Evolutionary conservation across 208 protist species (phyloP).

Genomic region (Kentomonas sorsogonicus): DNA sequence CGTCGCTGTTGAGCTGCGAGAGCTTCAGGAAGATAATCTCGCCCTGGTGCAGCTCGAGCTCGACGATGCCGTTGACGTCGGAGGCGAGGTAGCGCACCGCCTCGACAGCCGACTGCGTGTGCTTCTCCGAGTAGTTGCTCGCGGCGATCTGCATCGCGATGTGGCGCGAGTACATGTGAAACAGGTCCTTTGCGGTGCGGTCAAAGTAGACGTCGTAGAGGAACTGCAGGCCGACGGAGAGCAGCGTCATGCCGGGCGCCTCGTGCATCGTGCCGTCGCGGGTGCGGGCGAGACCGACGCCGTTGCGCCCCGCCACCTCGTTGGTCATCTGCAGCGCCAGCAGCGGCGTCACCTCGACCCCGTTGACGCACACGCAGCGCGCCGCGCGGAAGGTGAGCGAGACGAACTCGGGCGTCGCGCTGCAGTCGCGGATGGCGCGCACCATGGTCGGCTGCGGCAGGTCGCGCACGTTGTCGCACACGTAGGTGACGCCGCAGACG

Average conservation of each 20-base stretch:
- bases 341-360: slow-evolving; percentile 70
- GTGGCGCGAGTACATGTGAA: slow-evolving; percentile 75
- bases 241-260: slow-evolving; percentile 85
- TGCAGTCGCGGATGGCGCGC: slow-evolving; percentile 56
- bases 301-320: slow-evolving; percentile 85
- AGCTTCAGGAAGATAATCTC: slow-evolving; percentile 85
- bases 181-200: slow-evolving; percentile 57
- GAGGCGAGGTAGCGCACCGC: slow-evolving; percentile 72
- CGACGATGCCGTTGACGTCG: slow-evolving; percentile 75
- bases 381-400: slow-evolving; percentile 67
- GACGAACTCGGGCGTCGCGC: slow-evolving; percentile 69
- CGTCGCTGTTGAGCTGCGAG: slow-evolving; percentile 52
- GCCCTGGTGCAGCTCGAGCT: slow-evolving; percentile 85
- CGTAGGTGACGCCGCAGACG: slow-evolving; percentile 81
- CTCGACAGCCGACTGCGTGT: slow-evolving; percentile 78
- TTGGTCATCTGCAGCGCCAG: slow-evolving; percentile 81
- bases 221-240: slow-evolving; percentile 61
- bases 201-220: slow-evolving; percentile 89
- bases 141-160: slow-evolving; percentile 61
- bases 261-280: slow-evolving; percentile 86
- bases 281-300: slow-evolving; percentile 74
- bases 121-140: slow-evolving; percentile 69
- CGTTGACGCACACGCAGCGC: slow-evolving; percentile 82
- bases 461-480: slow-evolving; percentile 54
- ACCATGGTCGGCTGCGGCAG: slow-evolving; percentile 55